A percentile compares a stretch with the other conserved stretches of the same genome.
These are phyloP conservation scores for Coniochaeta sp. DNA, from an alignment of 2,329 filamentous ascomycete species.

Conservation along the genomic window DNA sequence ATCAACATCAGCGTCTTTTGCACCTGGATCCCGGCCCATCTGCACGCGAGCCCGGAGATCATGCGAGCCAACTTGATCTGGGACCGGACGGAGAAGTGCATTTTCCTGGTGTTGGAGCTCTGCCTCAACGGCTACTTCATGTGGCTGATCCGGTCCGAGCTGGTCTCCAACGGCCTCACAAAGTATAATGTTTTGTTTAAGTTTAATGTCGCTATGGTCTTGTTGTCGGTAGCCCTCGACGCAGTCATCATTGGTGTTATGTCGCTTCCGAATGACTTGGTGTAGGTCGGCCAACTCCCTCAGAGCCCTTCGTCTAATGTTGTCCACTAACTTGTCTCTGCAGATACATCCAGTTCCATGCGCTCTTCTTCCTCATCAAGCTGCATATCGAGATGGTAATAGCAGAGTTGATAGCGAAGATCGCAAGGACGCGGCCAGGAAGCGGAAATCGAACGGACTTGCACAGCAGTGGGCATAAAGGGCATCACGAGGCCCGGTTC, in stretches of 20 bases:
- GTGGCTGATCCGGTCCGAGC: slow-evolving; percentile 31
- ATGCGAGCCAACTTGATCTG: slow-evolving; percentile 37
- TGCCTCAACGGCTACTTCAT: slow-evolving; percentile 41
- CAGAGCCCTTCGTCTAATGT: not conserved
- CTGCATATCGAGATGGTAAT: slow-evolving; percentile 46
- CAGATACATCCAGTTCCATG: slow-evolving; percentile 40
- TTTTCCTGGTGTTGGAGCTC: slow-evolving; percentile 37
- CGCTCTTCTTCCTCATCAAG: slow-evolving; percentile 38
- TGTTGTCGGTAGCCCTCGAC: slow-evolving; percentile 37
- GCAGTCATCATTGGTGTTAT: slow-evolving; percentile 34
- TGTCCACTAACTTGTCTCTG: not conserved
- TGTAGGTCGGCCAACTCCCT: slow-evolving; percentile 18
- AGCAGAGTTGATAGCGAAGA: slow-evolving; percentile 39
- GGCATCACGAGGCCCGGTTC: not conserved
- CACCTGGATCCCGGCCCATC: slow-evolving; percentile 42
- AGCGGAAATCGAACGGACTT: not conserved
- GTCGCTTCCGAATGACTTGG: slow-evolving; percentile 36
- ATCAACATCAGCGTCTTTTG: slow-evolving; percentile 42
- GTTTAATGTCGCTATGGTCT: slow-evolving; percentile 38
- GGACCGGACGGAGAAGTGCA: slow-evolving; percentile 41
- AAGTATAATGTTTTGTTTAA: slow-evolving; percentile 37
- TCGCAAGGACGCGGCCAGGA: slow-evolving; percentile 15
- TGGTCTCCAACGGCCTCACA: slow-evolving; percentile 36
- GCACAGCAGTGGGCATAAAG: not conserved
- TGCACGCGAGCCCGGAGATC: slow-evolving; percentile 29